Conservation (phyloP, 306 rosid genomes). For the Lablab purpureus region DNA sequence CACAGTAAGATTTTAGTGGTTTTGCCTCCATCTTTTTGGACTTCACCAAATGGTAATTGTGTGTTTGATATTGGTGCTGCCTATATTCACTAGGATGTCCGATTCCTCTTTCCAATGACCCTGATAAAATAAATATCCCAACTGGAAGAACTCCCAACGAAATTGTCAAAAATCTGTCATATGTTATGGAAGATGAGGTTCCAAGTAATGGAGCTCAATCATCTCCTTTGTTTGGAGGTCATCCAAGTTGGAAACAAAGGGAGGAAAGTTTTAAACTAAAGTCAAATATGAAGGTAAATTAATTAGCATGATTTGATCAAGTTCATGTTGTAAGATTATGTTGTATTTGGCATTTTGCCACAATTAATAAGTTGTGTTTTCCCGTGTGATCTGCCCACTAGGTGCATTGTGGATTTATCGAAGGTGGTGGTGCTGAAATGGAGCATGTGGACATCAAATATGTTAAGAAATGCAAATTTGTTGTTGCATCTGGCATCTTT, state of each 20-base stretch:
- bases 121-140: slow-evolving; percentile 76
- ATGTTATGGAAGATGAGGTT: slow-evolving; percentile 62
- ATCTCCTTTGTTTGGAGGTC: slow-evolving; percentile 89
- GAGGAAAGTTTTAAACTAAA: slow-evolving; percentile 79
- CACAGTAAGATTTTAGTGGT: slow-evolving; percentile 75
- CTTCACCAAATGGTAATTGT: slow-evolving; percentile 34
- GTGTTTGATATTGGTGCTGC: slow-evolving; percentile 45
- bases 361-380: slow-evolving; percentile 33
- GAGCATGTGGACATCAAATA: slow-evolving; percentile 63
- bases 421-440: slow-evolving; percentile 92
- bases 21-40: slow-evolving; percentile 31
- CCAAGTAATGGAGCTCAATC: slow-evolving; percentile 51
- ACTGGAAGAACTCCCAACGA: slow-evolving; percentile 68
- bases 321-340: slow-evolving; percentile 21
- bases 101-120: slow-evolving; percentile 75
- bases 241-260: slow-evolving; percentile 80
- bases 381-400: slow-evolving; percentile 44
- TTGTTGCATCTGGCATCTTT: slow-evolving; percentile 96
- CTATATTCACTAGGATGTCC: slow-evolving; percentile 69
- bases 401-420: slow-evolving; percentile 96
- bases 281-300: slow-evolving; percentile 84
- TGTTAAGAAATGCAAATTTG: slow-evolving; percentile 90
- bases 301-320: slow-evolving; percentile 4
- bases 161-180: slow-evolving; percentile 65
- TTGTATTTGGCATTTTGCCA: slow-evolving; percentile 2